These are phyloP conservation scores for Blastomyces emzantsi DNA, from an alignment of 2,329 filamentous ascomycete species.

Conservation along the genomic window DNA sequence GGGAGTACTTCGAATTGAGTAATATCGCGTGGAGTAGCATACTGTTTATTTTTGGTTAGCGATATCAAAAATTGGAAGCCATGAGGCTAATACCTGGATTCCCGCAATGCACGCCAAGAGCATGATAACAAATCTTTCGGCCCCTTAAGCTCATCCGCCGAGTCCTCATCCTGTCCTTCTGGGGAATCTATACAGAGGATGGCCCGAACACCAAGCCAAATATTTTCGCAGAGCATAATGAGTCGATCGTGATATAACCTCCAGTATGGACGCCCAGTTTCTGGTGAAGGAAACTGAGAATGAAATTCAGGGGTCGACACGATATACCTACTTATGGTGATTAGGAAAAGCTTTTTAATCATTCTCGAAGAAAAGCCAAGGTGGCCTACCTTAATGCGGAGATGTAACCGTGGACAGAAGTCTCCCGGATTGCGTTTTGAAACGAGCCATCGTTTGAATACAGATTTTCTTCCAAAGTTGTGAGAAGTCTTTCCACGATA, in stretches of 20 bases:
- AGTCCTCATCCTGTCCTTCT: constrained; percentile 59
- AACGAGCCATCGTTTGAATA: constrained; percentile 55
- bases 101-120: constrained; percentile 89
- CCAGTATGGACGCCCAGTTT: constrained; percentile 22
- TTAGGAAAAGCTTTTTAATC: constrained; percentile 9
- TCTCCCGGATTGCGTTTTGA: constrained; percentile 54
- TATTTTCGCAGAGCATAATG: constrained; percentile 51
- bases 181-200: constrained; percentile 91
- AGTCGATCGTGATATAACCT: constrained; percentile 40
- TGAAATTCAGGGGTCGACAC: constrained; percentile 37
- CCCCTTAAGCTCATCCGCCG: constrained; percentile 64
- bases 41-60: constrained; percentile 39
- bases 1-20: constrained; percentile 44
- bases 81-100: constrained; percentile 59
- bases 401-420: constrained; percentile 61
- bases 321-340: constrained; percentile 37
- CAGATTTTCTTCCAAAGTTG: constrained; percentile 57
- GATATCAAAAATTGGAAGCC: constrained; percentile 7
- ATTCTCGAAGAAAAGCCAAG: neutral
- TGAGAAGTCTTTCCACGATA: constrained; percentile 51
- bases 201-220: constrained; percentile 68
- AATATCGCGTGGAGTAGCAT: constrained; percentile 60
- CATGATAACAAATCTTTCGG: constrained; percentile 87
- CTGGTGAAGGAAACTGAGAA: constrained; percentile 23
- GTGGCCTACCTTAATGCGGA: constrained; percentile 51